Evolutionary conservation across 1,284 basidiomycete species (phyloP), one percentile per base, ranked within the genome.

Genomic region (Ganoderma boninense): DNA sequence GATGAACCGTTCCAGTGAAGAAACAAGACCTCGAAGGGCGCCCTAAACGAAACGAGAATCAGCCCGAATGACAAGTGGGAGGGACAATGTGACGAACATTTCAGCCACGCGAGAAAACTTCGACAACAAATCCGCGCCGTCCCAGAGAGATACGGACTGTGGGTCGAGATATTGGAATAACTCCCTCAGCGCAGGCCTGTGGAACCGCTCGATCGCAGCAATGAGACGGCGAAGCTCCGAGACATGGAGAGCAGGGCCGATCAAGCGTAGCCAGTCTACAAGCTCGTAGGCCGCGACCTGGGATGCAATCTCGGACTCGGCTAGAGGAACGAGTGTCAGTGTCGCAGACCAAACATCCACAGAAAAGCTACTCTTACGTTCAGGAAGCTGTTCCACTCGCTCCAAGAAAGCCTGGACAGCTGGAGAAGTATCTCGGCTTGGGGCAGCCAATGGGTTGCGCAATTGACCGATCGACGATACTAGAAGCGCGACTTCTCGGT

Each of bases 211-310:
- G 29, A 92, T 69, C 0, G 84, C 77, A 6, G 69, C 64, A 0
- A 82, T 74, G 2, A 90, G 74, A 13, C 84, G 83, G n/a, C 73
- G 74, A 13, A 89, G 75, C 42, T 88, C 83, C 0, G 74, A 70
- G 0, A 79, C 32, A 23, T 77, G 75, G 4, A 87, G 73, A 0
- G 79, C 76, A 32, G 79, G 77, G 20, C 84, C 81, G 1, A 83
- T 73, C 1, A 92, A 78, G 56, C 91, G 87, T 43, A 90, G 69
- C 85, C 86, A 88, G 73, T 92, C 90, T 13, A 92, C 82, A 0
- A 92, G 79, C 68, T 89, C 87, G 65, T 82, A 87, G 0, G 90
- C 89, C 40, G 81, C 74, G 4, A 75, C 74, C 60, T 77, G 80
- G 26, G 83, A 79, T 40, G 78, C 78, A 6, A 66, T 66, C 40